phyloP scores from a whole-genome alignment of 768 basidiomycete genomes.

The Clavulina sp. region DNA sequence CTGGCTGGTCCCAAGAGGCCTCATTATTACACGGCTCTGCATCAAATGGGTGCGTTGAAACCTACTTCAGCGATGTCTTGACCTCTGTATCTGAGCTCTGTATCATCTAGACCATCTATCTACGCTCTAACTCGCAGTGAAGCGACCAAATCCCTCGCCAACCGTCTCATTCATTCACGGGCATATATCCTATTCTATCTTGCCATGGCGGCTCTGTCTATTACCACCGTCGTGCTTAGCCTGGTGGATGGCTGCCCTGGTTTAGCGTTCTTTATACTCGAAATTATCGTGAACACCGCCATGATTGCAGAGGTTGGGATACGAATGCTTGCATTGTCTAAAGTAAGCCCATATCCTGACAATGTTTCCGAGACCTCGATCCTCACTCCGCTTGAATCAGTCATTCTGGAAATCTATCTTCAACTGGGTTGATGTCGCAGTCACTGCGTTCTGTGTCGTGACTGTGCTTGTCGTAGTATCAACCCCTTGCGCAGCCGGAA shows the following conservation, averaged over 20 bases:
- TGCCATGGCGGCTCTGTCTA: slow-evolving; percentile 70
- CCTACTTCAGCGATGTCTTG: no score
- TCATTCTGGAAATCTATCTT: slow-evolving; percentile 96
- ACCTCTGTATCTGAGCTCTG: background rate
- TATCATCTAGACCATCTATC: slow-evolving; percentile 45
- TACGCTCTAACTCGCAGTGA: slow-evolving; percentile 71
- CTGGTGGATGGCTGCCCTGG: slow-evolving; percentile 73
- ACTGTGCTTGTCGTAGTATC: slow-evolving; percentile 81
- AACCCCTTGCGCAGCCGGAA: slow-evolving; percentile 63
- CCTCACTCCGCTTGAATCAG: slow-evolving; percentile 23
- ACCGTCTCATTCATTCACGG: slow-evolving; percentile 76
- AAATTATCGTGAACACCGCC: slow-evolving; percentile 70
- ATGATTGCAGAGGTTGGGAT: slow-evolving; percentile 93
- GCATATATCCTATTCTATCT: slow-evolving; percentile 81
- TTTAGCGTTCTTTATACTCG: slow-evolving; percentile 73
- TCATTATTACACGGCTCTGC: no score
- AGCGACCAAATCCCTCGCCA: slow-evolving; percentile 71
- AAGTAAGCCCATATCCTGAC: slow-evolving; percentile 35
- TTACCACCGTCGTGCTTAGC: slow-evolving; percentile 72
- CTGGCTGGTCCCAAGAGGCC: no score
- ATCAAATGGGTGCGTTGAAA: no score
- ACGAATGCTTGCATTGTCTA: slow-evolving; percentile 82
- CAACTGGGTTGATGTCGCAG: slow-evolving; percentile 73
- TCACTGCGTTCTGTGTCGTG: slow-evolving; percentile 77
- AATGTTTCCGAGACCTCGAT: background rate